Evolutionary conservation across 192 early-diverging fungal species (phyloP).

Genomic region (Coemansia sp.): DNA sequence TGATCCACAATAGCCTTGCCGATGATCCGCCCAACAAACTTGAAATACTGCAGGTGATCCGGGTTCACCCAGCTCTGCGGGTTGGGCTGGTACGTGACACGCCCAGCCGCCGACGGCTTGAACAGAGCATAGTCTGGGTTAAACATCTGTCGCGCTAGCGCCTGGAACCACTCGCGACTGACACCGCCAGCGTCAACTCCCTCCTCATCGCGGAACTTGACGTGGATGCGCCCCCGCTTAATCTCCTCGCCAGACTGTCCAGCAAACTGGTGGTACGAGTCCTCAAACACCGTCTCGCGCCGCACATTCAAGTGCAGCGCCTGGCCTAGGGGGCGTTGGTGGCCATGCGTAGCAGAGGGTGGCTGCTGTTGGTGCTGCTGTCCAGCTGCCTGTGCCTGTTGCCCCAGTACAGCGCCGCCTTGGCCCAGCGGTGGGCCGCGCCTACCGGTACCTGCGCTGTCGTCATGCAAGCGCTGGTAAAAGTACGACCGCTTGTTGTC

Average conservation of each 20-base stretch:
- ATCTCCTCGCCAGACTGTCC: slow-evolving; percentile 89
- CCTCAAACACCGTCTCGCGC: slow-evolving; percentile 91
- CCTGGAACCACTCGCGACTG: slow-evolving; percentile 98
- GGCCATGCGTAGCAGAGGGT: not conserved
- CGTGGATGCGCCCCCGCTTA: slow-evolving; percentile 87
- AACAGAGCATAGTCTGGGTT: slow-evolving; percentile 98
- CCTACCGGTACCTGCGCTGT: slow-evolving; percentile 29
- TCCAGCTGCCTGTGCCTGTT: slow-evolving; percentile 8
- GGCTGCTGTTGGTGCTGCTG: not conserved
- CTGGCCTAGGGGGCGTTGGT: slow-evolving; percentile 37
- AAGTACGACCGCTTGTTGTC: slow-evolving; percentile 99
- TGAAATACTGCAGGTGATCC: slow-evolving; percentile 93
- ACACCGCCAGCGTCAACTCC: slow-evolving; percentile 98
- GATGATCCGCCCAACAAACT: slow-evolving; percentile 97
- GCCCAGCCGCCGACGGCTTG: slow-evolving; percentile 91
- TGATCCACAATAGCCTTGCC: slow-evolving; percentile 99
- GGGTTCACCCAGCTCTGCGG: slow-evolving; percentile 86
- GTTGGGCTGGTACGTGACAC: slow-evolving; percentile 98
- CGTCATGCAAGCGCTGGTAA: slow-evolving; percentile 90
- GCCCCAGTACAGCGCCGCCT: not conserved
- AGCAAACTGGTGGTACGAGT: slow-evolving; percentile 92
- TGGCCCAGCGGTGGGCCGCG: not conserved
- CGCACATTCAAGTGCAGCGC: slow-evolving; percentile 86
- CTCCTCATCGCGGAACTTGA: slow-evolving; percentile 94
- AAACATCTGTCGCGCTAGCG: slow-evolving; percentile 95